These are phyloP conservation scores for Tolypocladium ovalisporum DNA, from an alignment of 2,329 filamentous ascomycete genomes.

Conservation along the genomic window DNA sequence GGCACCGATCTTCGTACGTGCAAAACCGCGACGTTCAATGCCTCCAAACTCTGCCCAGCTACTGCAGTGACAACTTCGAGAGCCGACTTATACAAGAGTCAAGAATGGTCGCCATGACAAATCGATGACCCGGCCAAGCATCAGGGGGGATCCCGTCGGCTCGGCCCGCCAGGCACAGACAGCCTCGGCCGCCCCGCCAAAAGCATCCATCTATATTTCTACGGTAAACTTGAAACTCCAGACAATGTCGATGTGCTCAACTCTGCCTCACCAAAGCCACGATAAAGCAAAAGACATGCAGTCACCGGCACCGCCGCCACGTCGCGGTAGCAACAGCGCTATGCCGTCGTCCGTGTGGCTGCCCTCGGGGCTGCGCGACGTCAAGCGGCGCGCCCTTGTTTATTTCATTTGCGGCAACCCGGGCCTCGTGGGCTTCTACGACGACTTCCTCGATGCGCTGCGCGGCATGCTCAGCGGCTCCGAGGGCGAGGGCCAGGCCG, in stretches of 20 bases:
- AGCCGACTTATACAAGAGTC: neutral
- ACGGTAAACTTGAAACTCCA: too few relatives aligned
- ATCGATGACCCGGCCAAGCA: neutral
- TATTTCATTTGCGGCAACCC: constrained; percentile 72
- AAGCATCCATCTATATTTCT: neutral
- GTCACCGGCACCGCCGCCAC: neutral
- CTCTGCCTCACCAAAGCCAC: neutral
- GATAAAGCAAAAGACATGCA: neutral
- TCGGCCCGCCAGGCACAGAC: neutral
- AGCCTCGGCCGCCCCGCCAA: neutral
- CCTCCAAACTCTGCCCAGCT: neutral
- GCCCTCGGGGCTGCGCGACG: constrained; percentile 12
- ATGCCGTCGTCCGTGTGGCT: constrained; percentile 18
- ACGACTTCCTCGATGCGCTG: constrained; percentile 50
- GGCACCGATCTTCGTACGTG: too few relatives aligned
- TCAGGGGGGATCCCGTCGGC: neutral
- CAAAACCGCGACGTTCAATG: too few relatives aligned
- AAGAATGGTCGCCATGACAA: neutral
- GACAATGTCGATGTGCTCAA: neutral
- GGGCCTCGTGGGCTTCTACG: constrained; percentile 64
- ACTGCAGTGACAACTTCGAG: neutral
- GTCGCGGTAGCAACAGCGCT: neutral
- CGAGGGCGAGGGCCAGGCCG: constrained; percentile 12
- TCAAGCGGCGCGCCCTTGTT: constrained; percentile 36
- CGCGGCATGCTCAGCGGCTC: constrained; percentile 38